Evolutionary conservation across 2,329 filamentous ascomycete species (phyloP).

Genomic region (Chrysosporium queenslandicum): DNA sequence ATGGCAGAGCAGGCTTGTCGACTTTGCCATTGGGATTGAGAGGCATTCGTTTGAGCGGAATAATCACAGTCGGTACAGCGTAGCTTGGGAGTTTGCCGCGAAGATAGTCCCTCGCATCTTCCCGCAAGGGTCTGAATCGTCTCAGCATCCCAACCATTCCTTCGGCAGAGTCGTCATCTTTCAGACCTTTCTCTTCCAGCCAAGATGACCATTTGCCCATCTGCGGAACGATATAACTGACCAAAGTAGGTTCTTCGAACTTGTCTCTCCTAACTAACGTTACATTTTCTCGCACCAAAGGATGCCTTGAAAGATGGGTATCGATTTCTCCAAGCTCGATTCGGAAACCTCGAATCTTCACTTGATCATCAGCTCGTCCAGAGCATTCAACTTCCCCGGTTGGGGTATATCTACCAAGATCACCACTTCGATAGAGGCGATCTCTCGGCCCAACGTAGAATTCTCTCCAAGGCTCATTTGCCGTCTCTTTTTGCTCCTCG

Average conservation of each 20-base stretch:
- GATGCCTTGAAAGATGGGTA: constrained; percentile 63
- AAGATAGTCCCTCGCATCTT: constrained; percentile 26
- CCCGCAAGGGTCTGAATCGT: constrained; percentile 51
- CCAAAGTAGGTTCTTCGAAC: constrained; percentile 73
- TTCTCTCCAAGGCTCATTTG: constrained; percentile 62
- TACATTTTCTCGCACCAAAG: constrained; percentile 69
- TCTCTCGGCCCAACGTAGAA: constrained; percentile 76
- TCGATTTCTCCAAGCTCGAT: constrained; percentile 95
- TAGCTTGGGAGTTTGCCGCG: constrained; percentile 62
- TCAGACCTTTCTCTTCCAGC: constrained; percentile 47
- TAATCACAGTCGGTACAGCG: constrained; percentile 64
- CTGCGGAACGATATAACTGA: constrained; percentile 85
- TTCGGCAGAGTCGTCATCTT: constrained; percentile 43
- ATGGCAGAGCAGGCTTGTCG: constrained; percentile 67
- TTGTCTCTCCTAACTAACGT: constrained; percentile 76
- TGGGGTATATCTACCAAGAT: constrained; percentile 65
- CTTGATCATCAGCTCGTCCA: constrained; percentile 74
- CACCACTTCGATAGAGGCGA: constrained; percentile 76
- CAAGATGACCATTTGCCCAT: constrained; percentile 61
- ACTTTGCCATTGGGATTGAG: constrained; percentile 83
- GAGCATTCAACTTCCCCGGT: constrained; percentile 66
- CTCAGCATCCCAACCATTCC: constrained; percentile 48
- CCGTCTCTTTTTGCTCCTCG: constrained; percentile 40
- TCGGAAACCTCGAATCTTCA: constrained; percentile 92
- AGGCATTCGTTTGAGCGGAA: constrained; percentile 61